These are phyloP conservation scores for Polytolypa hystricis DNA, from an alignment of 2,329 filamentous ascomycete genomes.

Conservation along the genomic window DNA sequence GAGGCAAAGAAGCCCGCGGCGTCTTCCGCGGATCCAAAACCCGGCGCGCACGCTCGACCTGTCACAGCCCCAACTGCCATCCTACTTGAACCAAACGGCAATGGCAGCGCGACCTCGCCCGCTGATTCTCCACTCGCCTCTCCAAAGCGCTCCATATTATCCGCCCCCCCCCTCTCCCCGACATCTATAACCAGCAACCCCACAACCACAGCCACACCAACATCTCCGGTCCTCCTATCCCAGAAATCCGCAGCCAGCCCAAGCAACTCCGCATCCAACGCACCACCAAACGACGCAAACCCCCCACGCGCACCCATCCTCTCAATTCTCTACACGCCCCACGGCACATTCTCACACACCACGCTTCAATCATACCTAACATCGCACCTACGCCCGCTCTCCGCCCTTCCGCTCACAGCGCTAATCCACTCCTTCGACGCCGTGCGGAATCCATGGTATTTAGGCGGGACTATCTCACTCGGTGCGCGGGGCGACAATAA, in stretches of 20 bases:
- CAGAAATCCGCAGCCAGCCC: neutral
- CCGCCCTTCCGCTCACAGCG: conserved; percentile 42
- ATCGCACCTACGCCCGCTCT: conserved; percentile 35
- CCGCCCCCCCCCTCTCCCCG: neutral
- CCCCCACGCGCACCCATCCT: neutral
- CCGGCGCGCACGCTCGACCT: too few relatives aligned
- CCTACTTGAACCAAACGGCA: conserved; percentile 2
- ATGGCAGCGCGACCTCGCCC: neutral
- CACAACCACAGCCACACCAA: neutral
- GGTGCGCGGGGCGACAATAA: conserved; percentile 41
- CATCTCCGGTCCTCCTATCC: neutral
- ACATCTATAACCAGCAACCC: neutral
- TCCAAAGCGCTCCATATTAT: neutral
- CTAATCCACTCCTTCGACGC: conserved; percentile 44
- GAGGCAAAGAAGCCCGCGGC: too few relatives aligned
- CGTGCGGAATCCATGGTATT: conserved; percentile 42
- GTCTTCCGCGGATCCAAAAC: too few relatives aligned
- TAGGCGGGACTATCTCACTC: conserved; percentile 42
- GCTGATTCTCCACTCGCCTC: neutral
- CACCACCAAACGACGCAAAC: neutral
- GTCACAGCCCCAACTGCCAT: too few relatives aligned
- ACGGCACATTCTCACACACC: neutral
- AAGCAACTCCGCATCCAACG: too few relatives aligned
- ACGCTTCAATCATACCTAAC: neutral
- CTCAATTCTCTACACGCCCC: conserved; percentile 1